Percentiles rank a stretch among this genome's conserved stretches.
Evolutionary conservation across 2,329 filamentous ascomycete genomes (phyloP).

Genomic region (Exophiala phaeomuriformis): DNA sequence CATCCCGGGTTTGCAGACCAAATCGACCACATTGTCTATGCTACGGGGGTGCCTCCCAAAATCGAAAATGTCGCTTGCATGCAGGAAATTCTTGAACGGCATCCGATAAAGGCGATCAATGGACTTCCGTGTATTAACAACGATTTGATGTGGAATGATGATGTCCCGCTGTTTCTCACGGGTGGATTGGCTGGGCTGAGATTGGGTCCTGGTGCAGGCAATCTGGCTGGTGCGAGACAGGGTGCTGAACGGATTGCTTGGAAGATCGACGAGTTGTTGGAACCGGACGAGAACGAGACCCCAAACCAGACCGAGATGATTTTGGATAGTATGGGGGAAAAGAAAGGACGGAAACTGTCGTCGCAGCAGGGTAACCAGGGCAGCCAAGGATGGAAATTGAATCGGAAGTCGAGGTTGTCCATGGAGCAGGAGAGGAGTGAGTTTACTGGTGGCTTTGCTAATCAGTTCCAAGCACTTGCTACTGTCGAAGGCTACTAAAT

Average conservation of each 20-base stretch:
- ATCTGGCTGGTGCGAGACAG: conserved; percentile 64
- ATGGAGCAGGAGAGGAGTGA: too few relatives aligned
- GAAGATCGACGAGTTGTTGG: conserved; percentile 57
- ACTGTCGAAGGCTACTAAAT: too few relatives aligned
- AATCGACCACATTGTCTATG: conserved; percentile 66
- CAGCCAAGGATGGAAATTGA: too few relatives aligned
- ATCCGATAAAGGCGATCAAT: conserved; percentile 56
- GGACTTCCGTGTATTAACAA: conserved; percentile 68
- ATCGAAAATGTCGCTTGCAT: conserved; percentile 56
- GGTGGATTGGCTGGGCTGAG: conserved; percentile 61
- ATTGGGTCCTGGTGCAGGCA: conserved; percentile 64
- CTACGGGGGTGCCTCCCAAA: conserved; percentile 63
- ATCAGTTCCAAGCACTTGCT: too few relatives aligned
- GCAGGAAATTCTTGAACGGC: conserved; percentile 49
- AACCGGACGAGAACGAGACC: conserved; percentile 1
- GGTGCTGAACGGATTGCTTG: conserved; percentile 68
- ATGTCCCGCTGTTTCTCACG: conserved; percentile 66
- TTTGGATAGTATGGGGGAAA: too few relatives aligned
- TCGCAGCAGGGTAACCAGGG: too few relatives aligned
- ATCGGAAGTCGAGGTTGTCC: too few relatives aligned
- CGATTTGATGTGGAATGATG: conserved; percentile 66
- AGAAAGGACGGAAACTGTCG: too few relatives aligned
- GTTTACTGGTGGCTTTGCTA: too few relatives aligned
- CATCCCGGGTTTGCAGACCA: neutral
- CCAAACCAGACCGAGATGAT: too few relatives aligned